Conservation (phyloP, 345 rosid species). For the Tarenaya hassleriana region DNA sequence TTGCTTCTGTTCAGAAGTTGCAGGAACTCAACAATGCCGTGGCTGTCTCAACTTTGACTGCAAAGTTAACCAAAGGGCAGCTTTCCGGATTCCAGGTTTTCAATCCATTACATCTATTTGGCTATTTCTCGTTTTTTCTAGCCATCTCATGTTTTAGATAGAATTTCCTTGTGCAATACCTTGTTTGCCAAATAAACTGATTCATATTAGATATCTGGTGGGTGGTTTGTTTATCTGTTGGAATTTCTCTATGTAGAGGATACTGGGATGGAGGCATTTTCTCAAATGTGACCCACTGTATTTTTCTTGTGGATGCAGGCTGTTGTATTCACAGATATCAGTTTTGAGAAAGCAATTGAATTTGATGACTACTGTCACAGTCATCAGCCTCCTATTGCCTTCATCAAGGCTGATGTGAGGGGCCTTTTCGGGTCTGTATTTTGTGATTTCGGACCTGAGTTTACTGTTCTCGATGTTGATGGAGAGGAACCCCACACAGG, state of each 20-base stretch:
- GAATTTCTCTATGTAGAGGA: background rate
- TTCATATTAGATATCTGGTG: background rate
- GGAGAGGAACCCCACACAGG: slow-evolving; percentile 72
- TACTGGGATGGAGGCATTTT: slow-evolving; percentile 4
- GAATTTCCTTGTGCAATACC: background rate
- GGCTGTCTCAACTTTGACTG: slow-evolving; percentile 49
- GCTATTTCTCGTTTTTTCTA: background rate
- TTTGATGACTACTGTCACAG: slow-evolving; percentile 56
- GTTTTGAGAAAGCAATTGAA: slow-evolving; percentile 55
- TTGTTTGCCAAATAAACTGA: background rate
- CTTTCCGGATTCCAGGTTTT: slow-evolving; percentile 77
- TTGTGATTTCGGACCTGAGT: slow-evolving; percentile 66
- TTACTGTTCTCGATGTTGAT: slow-evolving; percentile 62
- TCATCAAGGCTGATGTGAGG: slow-evolving; percentile 66
- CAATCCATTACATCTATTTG: background rate
- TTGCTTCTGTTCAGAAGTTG: slow-evolving; percentile 75
- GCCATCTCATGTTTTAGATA: background rate
- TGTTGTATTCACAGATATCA: slow-evolving; percentile 71
- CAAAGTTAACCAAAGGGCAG: slow-evolving; percentile 59
- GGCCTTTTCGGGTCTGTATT: slow-evolving; percentile 67
- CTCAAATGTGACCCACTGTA: background rate
- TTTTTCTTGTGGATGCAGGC: slow-evolving; percentile 40
- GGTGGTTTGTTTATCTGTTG: background rate
- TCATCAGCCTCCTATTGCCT: slow-evolving; percentile 64
- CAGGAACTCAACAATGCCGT: slow-evolving; percentile 89